Percentiles rank a stretch among this genome's conserved stretches.
These are phyloP conservation scores for Teratosphaeria viscida DNA, from an alignment of 2,329 filamentous ascomycete genomes.

Conservation along the genomic window DNA sequence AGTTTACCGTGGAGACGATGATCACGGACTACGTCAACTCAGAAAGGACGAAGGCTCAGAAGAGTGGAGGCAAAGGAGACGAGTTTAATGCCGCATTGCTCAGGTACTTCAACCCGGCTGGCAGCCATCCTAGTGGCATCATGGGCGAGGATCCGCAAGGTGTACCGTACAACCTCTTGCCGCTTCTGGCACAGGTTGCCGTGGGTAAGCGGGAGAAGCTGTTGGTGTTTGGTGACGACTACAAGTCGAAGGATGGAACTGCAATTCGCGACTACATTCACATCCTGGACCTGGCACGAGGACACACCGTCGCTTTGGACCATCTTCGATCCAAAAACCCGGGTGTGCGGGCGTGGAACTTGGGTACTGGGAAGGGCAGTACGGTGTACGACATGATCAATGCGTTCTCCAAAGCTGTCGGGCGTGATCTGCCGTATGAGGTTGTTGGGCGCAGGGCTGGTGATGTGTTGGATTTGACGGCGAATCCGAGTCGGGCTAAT, in stretches of 20 bases:
- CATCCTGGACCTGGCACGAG: conserved; percentile 77
- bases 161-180: conserved; percentile 89
- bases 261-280: conserved; percentile 98
- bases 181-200: conserved; percentile 87
- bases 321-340: conserved; percentile 76
- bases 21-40: conserved; percentile 86
- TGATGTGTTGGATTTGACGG: conserved; percentile 89
- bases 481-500: conserved; percentile 80
- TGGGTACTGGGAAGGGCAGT: conserved; percentile 87
- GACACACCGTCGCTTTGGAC: conserved; percentile 81
- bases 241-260: conserved; percentile 79
- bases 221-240: conserved; percentile 90
- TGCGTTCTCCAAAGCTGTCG: conserved; percentile 80
- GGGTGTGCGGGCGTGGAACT: conserved; percentile 90
- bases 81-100: conserved; percentile 90
- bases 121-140: conserved; percentile 85
- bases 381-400: conserved; percentile 98
- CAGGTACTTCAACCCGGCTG: conserved; percentile 96
- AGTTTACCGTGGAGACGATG: conserved; percentile 80
- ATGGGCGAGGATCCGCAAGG: conserved; percentile 98
- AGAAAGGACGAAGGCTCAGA: conserved; percentile 71
- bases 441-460: conserved; percentile 72
- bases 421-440: conserved; percentile 75
- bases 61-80: conserved; percentile 64
- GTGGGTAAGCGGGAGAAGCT: conserved; percentile 92